Evolutionary conservation across 192 early-diverging fungal species (phyloP), one percentile per base, ranked within the genome.

Genomic region (Allomyces javanicus): DNA sequence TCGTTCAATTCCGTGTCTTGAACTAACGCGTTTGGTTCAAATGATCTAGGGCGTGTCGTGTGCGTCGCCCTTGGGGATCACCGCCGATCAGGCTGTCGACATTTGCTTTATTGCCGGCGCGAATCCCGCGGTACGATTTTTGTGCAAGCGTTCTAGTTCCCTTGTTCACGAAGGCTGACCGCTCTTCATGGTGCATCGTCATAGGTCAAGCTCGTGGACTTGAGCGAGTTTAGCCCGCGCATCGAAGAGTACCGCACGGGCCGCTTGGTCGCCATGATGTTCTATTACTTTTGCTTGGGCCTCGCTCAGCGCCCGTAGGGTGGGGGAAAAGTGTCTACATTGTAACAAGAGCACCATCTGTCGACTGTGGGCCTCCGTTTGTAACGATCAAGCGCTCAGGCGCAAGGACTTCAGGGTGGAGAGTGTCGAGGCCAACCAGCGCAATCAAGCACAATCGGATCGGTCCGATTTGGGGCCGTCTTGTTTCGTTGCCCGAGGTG

Each of bases 161-260:
- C 33, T 40, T 7, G 7, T 40, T 40, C 7, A 0, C 33, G 7
- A 40, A 40, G 2, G 7, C 33, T 7, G 33, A 40, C 33, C 33
- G 26, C 2, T 40, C 33, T 9, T 40, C 33, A 9, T 40, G 3
- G 33, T 44, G 3, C 24, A 17, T 25, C 9, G 6, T 50, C 25
- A 27, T 25, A 61, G 61, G 67, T 68, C 11, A 61, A 40, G 10
- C 66, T 70, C 64, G 65, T 70, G 65, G 69, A 70, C 61, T 25
- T 70, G 64, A 66, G 65, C 21, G 69, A 70, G 55, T 44, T 66
- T 43, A 70, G 65, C 44, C 69, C 69, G 3, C 25, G 61, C 10
- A 62, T 70, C 10, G 69, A 70, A 66, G 69, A 70, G 40, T 70
- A 70, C 62, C 65, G 69, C 22, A 40, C 69, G 14, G 65, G 65